Percentiles rank a stretch among this genome's conserved stretches.
Conservation (phyloP, 192 early-diverging fungal species). For the Coemansia sp. region DNA sequence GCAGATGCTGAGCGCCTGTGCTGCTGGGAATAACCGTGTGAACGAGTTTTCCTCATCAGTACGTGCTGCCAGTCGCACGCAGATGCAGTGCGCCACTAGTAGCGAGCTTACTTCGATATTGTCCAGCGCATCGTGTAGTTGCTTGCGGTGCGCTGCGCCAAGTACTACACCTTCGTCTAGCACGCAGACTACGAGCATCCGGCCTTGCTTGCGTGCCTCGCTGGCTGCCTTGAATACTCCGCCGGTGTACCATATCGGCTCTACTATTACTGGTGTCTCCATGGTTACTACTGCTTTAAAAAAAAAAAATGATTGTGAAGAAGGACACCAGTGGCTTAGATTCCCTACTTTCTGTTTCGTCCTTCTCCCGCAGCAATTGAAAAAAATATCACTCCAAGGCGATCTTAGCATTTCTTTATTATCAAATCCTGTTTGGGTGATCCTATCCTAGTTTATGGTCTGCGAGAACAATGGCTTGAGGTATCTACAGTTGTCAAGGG, state of each 20-base stretch:
- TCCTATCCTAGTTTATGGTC: not conserved
- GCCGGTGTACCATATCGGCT: not conserved
- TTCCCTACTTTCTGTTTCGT: not conserved
- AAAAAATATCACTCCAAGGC: not conserved
- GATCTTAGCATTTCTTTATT: too few species aligned
- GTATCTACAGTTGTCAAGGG: too few species aligned
- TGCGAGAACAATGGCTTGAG: too few species aligned
- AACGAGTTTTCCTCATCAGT: not conserved
- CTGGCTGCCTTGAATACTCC: constrained; percentile 4
- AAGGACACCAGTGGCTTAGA: not conserved
- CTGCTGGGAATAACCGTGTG: not conserved
- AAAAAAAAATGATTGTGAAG: not conserved
- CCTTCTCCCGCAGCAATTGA: not conserved
- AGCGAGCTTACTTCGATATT: not conserved
- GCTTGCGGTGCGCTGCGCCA: not conserved
- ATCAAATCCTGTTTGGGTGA: not conserved
- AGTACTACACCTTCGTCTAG: not conserved
- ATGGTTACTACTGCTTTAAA: not conserved
- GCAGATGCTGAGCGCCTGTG: not conserved
- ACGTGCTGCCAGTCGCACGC: not conserved
- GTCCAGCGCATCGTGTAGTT: not conserved
- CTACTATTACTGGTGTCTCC: not conserved
- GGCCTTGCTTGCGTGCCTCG: not conserved
- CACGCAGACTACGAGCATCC: not conserved
- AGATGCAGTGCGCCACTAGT: not conserved